phyloP scores from a whole-genome alignment of 768 basidiomycete species.

The Tubosaeta sp. region DNA sequence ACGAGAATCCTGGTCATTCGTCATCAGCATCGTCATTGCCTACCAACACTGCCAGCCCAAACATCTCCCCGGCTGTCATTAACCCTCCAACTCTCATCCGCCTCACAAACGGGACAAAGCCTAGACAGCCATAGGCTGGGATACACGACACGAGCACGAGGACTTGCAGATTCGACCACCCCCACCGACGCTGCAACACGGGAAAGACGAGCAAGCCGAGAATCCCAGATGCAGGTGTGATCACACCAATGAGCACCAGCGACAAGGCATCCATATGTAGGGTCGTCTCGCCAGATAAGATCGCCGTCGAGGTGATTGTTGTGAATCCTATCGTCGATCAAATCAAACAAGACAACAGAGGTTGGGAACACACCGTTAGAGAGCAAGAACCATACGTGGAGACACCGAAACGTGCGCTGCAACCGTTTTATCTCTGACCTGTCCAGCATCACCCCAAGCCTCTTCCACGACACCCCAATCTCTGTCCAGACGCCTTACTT shows the following conservation, averaged over 20 bases:
- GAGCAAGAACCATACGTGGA: too few relatives aligned
- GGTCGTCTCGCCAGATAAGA: too few relatives aligned
- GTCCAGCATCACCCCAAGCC: slow-evolving; percentile 70
- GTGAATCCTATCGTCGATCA: too few relatives aligned
- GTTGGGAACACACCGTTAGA: too few relatives aligned
- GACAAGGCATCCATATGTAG: too few relatives aligned
- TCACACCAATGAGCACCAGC: slow-evolving; percentile 63
- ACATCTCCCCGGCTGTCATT: slow-evolving; percentile 82
- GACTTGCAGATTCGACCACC: slow-evolving; percentile 64
- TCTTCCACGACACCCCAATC: slow-evolving; percentile 67
- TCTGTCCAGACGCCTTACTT: slow-evolving; percentile 49
- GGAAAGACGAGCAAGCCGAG: slow-evolving; percentile 84
- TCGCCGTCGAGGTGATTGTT: too few relatives aligned
- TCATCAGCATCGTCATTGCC: background rate
- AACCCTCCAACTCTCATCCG: slow-evolving; percentile 61
- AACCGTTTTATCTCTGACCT: slow-evolving; percentile 63
- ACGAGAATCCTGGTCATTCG: slow-evolving; percentile 52
- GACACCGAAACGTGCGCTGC: too few relatives aligned
- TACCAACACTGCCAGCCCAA: slow-evolving; percentile 47
- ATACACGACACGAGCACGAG: slow-evolving; percentile 65
- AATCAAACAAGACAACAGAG: too few relatives aligned
- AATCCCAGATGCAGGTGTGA: slow-evolving; percentile 64
- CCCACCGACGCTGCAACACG: slow-evolving; percentile 55
- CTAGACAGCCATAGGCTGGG: slow-evolving; percentile 79
- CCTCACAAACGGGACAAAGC: slow-evolving; percentile 59